A percentile compares a stretch with the other conserved stretches of the same genome.
These are phyloP conservation scores for Tylopilus felleus DNA, from an alignment of 768 basidiomycete species.

Conservation along the genomic window DNA sequence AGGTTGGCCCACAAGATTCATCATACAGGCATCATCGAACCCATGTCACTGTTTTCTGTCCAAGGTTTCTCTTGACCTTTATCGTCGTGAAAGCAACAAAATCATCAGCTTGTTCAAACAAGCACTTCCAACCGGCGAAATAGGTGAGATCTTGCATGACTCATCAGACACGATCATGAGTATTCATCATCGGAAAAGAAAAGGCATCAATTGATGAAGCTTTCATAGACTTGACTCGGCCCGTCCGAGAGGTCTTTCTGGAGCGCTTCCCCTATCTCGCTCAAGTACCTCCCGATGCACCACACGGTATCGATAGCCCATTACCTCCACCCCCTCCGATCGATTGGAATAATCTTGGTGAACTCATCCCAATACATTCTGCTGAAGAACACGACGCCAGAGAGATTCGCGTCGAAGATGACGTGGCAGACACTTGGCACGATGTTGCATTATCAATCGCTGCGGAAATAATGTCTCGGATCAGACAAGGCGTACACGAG, in stretches of 20 bases:
- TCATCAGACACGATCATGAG: not conserved
- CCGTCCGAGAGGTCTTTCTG: constrained; percentile 73
- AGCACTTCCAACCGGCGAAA: constrained; percentile 70
- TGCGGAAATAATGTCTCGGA: constrained; percentile 79
- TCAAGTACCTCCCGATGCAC: constrained; percentile 62
- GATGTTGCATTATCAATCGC: constrained; percentile 89
- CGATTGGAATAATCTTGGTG: constrained; percentile 58
- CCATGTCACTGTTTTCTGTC: not conserved
- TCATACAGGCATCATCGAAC: not conserved
- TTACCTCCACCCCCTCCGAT: constrained; percentile 71
- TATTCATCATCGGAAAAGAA: constrained; percentile 56
- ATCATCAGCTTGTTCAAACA: constrained; percentile 83
- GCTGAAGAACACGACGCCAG: constrained; percentile 19
- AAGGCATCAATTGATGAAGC: constrained; percentile 98
- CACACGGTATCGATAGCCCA: constrained; percentile 68
- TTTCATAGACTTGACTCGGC: constrained; percentile 86
- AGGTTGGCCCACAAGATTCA: constrained; percentile 47
- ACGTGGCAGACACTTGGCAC: constrained; percentile 67
- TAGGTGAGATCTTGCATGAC: constrained; percentile 49
- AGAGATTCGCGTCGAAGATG: constrained; percentile 26
- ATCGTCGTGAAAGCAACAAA: constrained; percentile 86
- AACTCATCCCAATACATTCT: constrained; percentile 55
- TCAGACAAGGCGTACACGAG: constrained; percentile 61
- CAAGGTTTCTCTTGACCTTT: constrained; percentile 90
- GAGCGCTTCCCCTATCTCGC: constrained; percentile 75